These are phyloP conservation scores for Dothideomycetes sp. DNA, from an alignment of 2,329 filamentous ascomycete genomes.

Conservation along the genomic window DNA sequence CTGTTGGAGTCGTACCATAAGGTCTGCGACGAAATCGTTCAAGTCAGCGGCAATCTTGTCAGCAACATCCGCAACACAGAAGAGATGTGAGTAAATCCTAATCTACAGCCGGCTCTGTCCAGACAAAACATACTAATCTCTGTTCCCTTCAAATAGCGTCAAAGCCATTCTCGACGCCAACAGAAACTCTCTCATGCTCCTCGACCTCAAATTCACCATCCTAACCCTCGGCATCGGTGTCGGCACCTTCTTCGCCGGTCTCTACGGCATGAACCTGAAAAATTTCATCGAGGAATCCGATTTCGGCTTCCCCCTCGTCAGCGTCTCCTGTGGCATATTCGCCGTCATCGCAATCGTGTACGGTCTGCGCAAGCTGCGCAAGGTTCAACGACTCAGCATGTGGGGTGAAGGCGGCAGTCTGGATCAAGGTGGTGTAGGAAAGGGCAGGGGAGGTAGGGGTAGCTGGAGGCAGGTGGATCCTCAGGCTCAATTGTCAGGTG, in stretches of 20 bases:
- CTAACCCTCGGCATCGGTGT: constrained; percentile 89
- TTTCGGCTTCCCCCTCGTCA: constrained; percentile 72
- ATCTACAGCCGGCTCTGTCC: no score
- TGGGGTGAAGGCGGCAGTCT: constrained; percentile 46
- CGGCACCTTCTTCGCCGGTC: constrained; percentile 88
- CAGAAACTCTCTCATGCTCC: constrained; percentile 92
- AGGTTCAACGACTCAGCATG: constrained; percentile 84
- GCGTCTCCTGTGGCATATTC: constrained; percentile 57
- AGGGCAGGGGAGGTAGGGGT: constrained; percentile 15
- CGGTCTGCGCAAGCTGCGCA: constrained; percentile 71
- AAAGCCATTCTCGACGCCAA: constrained; percentile 97
- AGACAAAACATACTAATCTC: not conserved
- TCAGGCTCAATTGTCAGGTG: constrained; percentile 6
- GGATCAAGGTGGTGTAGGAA: constrained; percentile 14
- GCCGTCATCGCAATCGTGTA: constrained; percentile 72
- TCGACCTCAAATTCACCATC: constrained; percentile 93
- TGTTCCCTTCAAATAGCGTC: constrained; percentile 46
- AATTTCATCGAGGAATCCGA: constrained; percentile 96
- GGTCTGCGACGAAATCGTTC: constrained; percentile 93
- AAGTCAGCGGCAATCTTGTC: constrained; percentile 85
- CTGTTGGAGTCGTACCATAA: constrained; percentile 95
- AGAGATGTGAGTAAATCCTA: constrained; percentile 85
- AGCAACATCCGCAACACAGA: constrained; percentile 95
- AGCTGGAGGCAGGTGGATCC: constrained; percentile 18
- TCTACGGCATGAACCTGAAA: constrained; percentile 99